These are phyloP conservation scores for Butyriboletus appendiculatus DNA, from an alignment of 1,284 basidiomycete species.

Conservation along the genomic window DNA sequence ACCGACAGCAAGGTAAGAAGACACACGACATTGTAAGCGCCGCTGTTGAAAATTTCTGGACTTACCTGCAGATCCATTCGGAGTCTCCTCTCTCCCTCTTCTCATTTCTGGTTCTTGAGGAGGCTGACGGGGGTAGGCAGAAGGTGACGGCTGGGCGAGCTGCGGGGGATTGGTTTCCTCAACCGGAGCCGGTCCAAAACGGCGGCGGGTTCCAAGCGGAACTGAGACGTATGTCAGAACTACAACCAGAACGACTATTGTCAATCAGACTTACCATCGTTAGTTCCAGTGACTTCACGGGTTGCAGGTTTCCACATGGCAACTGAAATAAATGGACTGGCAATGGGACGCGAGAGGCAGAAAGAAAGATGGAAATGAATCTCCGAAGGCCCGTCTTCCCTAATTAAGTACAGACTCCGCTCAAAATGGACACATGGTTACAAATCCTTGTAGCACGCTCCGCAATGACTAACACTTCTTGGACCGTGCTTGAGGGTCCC, in stretches of 20 bases:
- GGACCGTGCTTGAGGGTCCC: neutral
- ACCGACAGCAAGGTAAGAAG: conserved; percentile 35
- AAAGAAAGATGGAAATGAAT: conserved; percentile 35
- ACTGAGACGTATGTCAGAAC: conserved; percentile 40
- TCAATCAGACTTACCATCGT: conserved; percentile 57
- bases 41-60: conserved; percentile 31
- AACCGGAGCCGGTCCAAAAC: conserved; percentile 82
- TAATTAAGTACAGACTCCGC: conserved; percentile 35
- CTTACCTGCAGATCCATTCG: conserved; percentile 63
- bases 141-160: conserved; percentile 82
- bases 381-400: conserved; percentile 30
- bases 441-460: conserved; percentile 16
- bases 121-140: conserved; percentile 72
- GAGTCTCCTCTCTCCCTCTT: conserved; percentile 61
- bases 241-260: conserved; percentile 8
- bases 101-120: conserved; percentile 57
- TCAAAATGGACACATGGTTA: conserved; percentile 33
- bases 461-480: conserved; percentile 6
- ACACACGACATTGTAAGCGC: conserved; percentile 36
- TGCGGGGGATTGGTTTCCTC: conserved; percentile 77
- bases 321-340: conserved; percentile 31
- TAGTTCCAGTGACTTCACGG: conserved; percentile 80
- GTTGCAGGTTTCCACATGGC: conserved; percentile 89
- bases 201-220: conserved; percentile 81
- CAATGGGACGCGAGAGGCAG: conserved; percentile 8